Base-by-base conservation (phyloP, 192 early-diverging fungal genomes). In the Backusella tarrabulga region DNA sequence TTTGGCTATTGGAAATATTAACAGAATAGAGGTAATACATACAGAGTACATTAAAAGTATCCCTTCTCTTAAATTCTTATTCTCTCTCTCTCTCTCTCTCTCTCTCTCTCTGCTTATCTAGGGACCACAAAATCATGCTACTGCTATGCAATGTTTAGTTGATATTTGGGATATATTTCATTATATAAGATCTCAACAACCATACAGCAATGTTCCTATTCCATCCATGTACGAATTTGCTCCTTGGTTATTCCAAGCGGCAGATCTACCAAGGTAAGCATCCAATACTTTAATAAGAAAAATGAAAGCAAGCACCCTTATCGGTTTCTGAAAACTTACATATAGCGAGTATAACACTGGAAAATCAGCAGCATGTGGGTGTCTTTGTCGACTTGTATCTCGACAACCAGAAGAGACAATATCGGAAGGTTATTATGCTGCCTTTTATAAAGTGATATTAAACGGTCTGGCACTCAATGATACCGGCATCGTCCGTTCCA, bases 171-270 rank as follows among this genome's bases (percentile, higher is more conserved):
- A 94, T 75, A 84, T 83, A 6, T 80, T 95, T 67, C 79, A 77
- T 41, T 81, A 86, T 34, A 85, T 87, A 66, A 78, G 82, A 74
- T 56, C 72, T 12, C 60, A 79, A 15, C 91, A 95, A 75, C 88
- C 90, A 4, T 95, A 84, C 67, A 81, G 85, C 5, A 76, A 84
- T 26, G 68, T 80, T 15, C 29, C 81, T 7, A 88, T 91, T 71
- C 95, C 94, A 0, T 83, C 89, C 7, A 83, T 95, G 2, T 94
- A 92, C 56, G 92, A 96, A 46, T 89, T 94, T 77, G 81, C 90
- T 6, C 86, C 91, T 2, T 95, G 94, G 93, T 76, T 96, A 26
- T 92, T 97, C 50, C 85, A 95, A 79, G 91, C 93, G 0, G 83
- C 87, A 29, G 87, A 91, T 77, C 38, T 92, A 21, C 78, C 84